phyloP scores from a whole-genome alignment of 768 basidiomycete genomes.

The Dioszegia hungarica region DNA sequence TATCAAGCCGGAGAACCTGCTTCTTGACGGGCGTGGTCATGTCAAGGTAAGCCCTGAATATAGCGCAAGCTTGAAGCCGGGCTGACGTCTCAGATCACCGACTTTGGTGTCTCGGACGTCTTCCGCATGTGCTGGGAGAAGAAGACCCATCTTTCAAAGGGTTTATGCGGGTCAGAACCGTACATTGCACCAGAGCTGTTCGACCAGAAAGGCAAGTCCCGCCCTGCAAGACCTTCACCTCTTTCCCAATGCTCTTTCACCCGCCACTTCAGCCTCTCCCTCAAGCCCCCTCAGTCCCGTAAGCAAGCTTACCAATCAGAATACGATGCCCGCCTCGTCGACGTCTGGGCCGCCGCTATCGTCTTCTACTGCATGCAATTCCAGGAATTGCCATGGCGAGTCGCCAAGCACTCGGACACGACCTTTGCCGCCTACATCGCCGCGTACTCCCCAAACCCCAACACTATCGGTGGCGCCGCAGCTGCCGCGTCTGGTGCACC shows the following conservation, averaged over 20 bases:
- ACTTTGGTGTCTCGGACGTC: conserved; percentile 98
- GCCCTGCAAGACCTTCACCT: neutral
- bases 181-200: conserved; percentile 99
- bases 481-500: conserved; percentile 50
- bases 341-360: conserved; percentile 94
- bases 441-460: conserved; percentile 45
- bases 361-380: conserved; percentile 98
- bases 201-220: conserved; percentile 75
- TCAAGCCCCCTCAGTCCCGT: neutral
- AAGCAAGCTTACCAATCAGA: conserved; percentile 54
- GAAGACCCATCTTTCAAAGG: conserved; percentile 94
- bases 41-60: conserved; percentile 70
- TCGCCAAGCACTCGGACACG: conserved; percentile 74
- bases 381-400: conserved; percentile 96
- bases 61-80: neutral
- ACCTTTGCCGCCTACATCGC: conserved; percentile 72
- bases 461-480: conserved; percentile 36
- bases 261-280: conserved; percentile 37
- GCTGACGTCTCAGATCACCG: conserved; percentile 69
- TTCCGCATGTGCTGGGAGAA: conserved; percentile 97
- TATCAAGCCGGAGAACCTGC: conserved; percentile 95
- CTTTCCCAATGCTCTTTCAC: neutral
- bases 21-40: conserved; percentile 86
- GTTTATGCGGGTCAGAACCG: conserved; percentile 93
- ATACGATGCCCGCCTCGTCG: conserved; percentile 93